Evolutionary conservation across 208 protist species (phyloP).

Genomic region (Leptomonas pyrrhocoris): DNA sequence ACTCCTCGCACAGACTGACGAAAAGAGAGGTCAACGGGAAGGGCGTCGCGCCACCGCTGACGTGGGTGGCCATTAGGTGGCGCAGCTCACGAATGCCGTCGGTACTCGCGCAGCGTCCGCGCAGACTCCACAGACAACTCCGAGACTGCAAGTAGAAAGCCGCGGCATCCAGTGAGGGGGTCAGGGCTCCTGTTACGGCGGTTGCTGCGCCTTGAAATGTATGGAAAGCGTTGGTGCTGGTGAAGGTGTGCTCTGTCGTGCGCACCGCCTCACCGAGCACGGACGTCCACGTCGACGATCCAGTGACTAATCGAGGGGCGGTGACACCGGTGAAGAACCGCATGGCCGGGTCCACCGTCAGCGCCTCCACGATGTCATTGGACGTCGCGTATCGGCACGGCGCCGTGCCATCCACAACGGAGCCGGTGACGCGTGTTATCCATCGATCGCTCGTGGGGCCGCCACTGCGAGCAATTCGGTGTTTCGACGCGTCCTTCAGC

Average conservation of each 20-base stretch:
- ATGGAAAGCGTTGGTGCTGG: constrained; percentile 11
- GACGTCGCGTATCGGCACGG: constrained; percentile 27
- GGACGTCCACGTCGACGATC: constrained; percentile 28
- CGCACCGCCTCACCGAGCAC: constrained; percentile 50
- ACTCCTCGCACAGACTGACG: constrained; percentile 35
- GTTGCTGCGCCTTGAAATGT: not conserved
- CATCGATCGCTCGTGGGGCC: not conserved
- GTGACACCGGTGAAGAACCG: constrained; percentile 73
- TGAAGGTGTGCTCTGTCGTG: constrained; percentile 27
- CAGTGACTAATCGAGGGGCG: constrained; percentile 24
- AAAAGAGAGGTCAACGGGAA: constrained; percentile 53
- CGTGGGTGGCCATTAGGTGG: constrained; percentile 34
- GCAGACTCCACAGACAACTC: constrained; percentile 65
- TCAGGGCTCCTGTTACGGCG: not conserved
- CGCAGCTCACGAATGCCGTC: constrained; percentile 63
- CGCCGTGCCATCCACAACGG: not conserved
- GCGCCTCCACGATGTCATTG: constrained; percentile 59
- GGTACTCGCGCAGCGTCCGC: constrained; percentile 34
- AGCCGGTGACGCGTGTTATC: too few relatives aligned
- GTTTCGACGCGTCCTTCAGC: constrained; percentile 24
- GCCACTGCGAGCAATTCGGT: constrained; percentile 20
- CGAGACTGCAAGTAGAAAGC: constrained; percentile 33
- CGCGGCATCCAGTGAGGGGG: not conserved
- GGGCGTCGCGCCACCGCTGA: not conserved
- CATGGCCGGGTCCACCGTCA: constrained; percentile 64